Base-by-base conservation (phyloP, 495 filamentous ascomycete species). In the Elasticomyces elasticus region DNA sequence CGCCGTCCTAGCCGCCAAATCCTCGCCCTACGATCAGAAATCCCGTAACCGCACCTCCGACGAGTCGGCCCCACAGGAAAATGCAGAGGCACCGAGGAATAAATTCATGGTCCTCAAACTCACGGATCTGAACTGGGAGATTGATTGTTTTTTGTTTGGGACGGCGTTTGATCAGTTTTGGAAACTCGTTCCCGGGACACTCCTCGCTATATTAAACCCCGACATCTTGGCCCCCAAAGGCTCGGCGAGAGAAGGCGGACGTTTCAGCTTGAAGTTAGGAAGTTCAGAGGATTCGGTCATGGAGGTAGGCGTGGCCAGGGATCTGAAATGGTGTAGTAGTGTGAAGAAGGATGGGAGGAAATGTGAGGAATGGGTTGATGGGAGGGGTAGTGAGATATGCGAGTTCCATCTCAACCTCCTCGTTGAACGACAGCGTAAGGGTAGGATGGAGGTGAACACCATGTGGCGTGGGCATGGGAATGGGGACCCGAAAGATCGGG, bases 161-260 rank as follows among this genome's bases (percentile, higher is more conserved):
- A 79, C 84, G 0, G 94, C 86, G 17, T 97, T 95, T 64, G 82
- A 87, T 4, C 81, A 83, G 35, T 96, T 88, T 72, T 95, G 90
- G 82, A 89, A 94, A 63, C 73, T 97, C 4, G 80, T 83, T 0
- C 79, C 85, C 1, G 92, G 94, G 20, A 94, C 86, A 0, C 74
- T 97, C 1, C 75, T 99, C 48, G 92, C 94, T 7, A 84, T 99
- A 31, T 73, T 99, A n/a, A 99, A 97, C 60, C 92, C 94, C 0
- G 81, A 70, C 1, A 84, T 97, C 59, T 83, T 99, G 78, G 87
- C 90, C 9, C 94, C 94, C 1, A 82, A 82, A 0, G 78, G 3
- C 24, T 17, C 78, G 1, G 74, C 77, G 13, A 41, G 54, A 28
- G 42, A 57, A 15, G 90, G 85, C 4, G 87, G 87, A 23, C 74